Evolutionary conservation across 768 basidiomycete genomes (phyloP), one percentile per base, ranked within the genome.

Genomic region (Lactifluus piperatus): DNA sequence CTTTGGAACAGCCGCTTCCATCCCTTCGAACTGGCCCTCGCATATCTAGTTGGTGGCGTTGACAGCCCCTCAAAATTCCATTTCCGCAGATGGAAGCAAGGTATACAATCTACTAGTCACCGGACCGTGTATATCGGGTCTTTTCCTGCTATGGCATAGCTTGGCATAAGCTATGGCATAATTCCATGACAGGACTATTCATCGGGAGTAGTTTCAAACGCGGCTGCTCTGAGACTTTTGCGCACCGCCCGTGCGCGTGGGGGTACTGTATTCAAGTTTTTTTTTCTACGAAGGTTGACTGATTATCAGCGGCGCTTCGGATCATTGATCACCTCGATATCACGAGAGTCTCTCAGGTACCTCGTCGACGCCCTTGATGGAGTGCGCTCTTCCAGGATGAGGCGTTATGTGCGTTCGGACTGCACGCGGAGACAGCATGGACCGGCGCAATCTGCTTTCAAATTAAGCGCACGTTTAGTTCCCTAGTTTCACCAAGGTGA

Each of bases 361-460:
- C 22, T 37, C 14, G 8, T 34, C 46, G 24, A 43, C n/a, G n/a
- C 47, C 39, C 20, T 18, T 39, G 36, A 18, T n/a, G 36, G 27
- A 26, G 14, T 37, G 26, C 27, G 29, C 27, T 16, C 7, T 44
- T 13, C 26, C 32, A 6, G 7, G 36, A 32, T 11, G 13, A 10
- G 30, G 34, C 13, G 9, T 34, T 1, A 41, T 44, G 46, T 26
- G 37, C 36, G 37, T 54, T 49, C 58, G 47, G 58, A 59, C 39
- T 49, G 39, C 32, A 44, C 58, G 58, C 30, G 43, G 53, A 48
- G 58, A 26, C 39, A 8, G 58, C 52, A 54, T 54, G 58, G 58
- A 44, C 18, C 4, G 16, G 45, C 32, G 44, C 34, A 37, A 36
- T 20, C 39, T 27, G n/a, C 30, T 30, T 22, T 43, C 22, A 49